phyloP scores from a whole-genome alignment of 768 basidiomycete genomes.

The Mycena olivaceomarginata region DNA sequence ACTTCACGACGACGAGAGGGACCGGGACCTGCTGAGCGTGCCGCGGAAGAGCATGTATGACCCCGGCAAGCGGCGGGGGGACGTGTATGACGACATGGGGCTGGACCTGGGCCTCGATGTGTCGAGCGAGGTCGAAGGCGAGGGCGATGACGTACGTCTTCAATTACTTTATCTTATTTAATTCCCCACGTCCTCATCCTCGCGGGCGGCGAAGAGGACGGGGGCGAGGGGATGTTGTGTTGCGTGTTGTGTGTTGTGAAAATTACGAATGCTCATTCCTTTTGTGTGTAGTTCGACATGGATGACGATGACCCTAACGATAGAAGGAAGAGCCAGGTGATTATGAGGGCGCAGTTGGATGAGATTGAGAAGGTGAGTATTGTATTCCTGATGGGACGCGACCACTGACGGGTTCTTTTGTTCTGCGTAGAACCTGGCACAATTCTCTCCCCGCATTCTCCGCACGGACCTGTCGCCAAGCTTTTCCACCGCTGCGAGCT shows the following conservation, averaged over 20 bases:
- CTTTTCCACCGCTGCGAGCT: constrained; percentile 18
- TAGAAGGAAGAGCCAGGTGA: constrained; percentile 82
- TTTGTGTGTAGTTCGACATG: constrained; percentile 73
- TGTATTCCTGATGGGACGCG: background rate
- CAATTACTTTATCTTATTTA: constrained; percentile 1
- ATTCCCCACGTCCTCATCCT: too few relatives aligned
- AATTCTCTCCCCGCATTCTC: constrained; percentile 77
- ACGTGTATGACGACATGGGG: constrained; percentile 71
- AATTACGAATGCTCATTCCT: background rate
- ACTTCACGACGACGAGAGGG: constrained; percentile 20
- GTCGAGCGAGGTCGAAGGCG: constrained; percentile 52
- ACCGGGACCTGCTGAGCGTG: constrained; percentile 48
- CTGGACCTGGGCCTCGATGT: constrained; percentile 56
- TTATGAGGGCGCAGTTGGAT: constrained; percentile 86
- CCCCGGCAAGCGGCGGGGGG: constrained; percentile 68
- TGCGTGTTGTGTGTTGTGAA: too few relatives aligned
- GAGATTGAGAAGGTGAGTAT: constrained; percentile 80
- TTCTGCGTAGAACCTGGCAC: constrained; percentile 72
- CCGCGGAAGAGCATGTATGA: constrained; percentile 45
- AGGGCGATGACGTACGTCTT: constrained; percentile 62
- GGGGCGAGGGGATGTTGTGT: too few relatives aligned
- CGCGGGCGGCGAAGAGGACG: too few relatives aligned
- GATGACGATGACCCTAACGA: constrained; percentile 86
- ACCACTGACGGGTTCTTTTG: background rate
- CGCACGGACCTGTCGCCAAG: constrained; percentile 59